Evolutionary conservation across 1,284 basidiomycete species (phyloP), one percentile per base, ranked within the genome.

Genomic region (Ustilago tritici): DNA sequence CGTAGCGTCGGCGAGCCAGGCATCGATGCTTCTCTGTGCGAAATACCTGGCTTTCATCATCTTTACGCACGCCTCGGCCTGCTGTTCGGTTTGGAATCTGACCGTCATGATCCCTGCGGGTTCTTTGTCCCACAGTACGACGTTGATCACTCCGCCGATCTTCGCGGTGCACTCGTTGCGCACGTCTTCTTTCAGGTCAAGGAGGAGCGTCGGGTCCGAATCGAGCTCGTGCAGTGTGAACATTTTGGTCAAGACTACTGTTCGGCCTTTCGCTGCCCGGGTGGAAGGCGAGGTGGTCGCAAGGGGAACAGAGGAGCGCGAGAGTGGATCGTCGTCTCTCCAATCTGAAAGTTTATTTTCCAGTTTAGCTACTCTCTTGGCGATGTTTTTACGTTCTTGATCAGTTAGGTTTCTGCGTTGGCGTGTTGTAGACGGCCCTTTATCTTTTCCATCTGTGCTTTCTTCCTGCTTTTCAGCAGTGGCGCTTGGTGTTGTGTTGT

Each of bases 41-140:
- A 99, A 99, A 87, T 91, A 98, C 28, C 97, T 90, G 1, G 94
- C 93, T 79, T 98, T 91, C 95, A 98, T 98, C 91, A 93, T 98
- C 92, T 93, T 70, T 12, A 98, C 89, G 82, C 96, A 99, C 5
- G 93, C 94, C 85, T 93, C 91, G 0, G 96, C 96, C 61, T 93
- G 92, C 3, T 94, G 82, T 6, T 92, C 89, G 76, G 96, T 94
- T 68, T 92, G 91, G 88, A 98, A 99, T 81, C 96, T 96, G 74
- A 99, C 92, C 0, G 95, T 96, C 90, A 99, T 98, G 65, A 99
- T 88, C 2, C 97, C 97, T 47, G 98, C 95, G 28, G 91, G 89
- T 86, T 99, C 97, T 88, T 92, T 95, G 88, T 99, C 96, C 86
- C 96, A 99, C 36, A 99, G 87, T n/a, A 94, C 91, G 0, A 98